Evolutionary conservation across 257 asterid species (phyloP).

Genomic region (Solanum medicagineum): DNA sequence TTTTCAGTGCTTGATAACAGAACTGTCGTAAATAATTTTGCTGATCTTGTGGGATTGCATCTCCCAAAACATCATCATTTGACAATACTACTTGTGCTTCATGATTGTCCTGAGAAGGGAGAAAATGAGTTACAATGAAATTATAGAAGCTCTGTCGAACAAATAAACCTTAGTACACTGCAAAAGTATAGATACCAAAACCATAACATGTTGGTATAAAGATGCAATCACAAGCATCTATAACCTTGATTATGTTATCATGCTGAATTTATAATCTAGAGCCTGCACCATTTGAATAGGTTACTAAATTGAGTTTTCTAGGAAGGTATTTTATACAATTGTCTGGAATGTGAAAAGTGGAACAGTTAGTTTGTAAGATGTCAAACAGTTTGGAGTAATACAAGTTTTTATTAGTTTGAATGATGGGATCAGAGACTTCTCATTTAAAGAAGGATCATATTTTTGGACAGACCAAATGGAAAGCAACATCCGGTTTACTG

Average conservation of each 20-base stretch:
- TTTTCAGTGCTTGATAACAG: constrained; percentile 68
- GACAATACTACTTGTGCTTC: constrained; percentile 46
- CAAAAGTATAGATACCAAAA: background rate
- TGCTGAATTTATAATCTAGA: background rate
- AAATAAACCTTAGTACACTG: background rate
- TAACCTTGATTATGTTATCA: background rate
- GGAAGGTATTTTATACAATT: background rate
- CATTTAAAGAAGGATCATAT: background rate
- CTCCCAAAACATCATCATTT: constrained; percentile 88
- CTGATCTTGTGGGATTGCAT: constrained; percentile 69
- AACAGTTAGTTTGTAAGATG: background rate
- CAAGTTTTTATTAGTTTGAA: background rate
- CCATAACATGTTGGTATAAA: background rate
- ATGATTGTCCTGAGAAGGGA: constrained; percentile 55
- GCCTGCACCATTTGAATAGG: background rate
- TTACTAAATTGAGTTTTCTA: background rate
- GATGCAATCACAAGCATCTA: background rate
- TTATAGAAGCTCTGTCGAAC: background rate
- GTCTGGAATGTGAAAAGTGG: background rate
- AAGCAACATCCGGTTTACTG: background rate
- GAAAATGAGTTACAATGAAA: background rate
- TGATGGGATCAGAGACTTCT: background rate
- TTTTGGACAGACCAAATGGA: background rate
- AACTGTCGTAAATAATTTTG: constrained; percentile 57
- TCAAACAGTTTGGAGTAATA: background rate